Percentiles rank a stretch among this genome's conserved stretches.
Evolutionary conservation across 371 early-diverging fungal genomes (phyloP).

Genomic region (Mortierella sp.): DNA sequence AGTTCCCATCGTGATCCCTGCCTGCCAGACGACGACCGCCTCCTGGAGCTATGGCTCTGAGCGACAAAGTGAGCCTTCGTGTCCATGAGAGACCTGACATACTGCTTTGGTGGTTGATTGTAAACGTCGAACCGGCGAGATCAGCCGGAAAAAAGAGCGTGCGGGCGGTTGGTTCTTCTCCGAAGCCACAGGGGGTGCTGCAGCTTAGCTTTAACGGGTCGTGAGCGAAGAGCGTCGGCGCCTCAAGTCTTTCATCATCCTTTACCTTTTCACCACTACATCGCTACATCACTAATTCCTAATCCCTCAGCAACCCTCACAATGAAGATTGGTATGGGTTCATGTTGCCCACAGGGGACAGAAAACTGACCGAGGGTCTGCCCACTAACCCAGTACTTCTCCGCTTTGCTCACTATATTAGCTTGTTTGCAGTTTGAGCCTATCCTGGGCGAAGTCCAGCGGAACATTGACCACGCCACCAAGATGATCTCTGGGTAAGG

Average conservation of each 20-base stretch:
- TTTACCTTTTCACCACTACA: background rate
- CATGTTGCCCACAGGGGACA: too few species aligned
- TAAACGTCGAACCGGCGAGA: too few species aligned
- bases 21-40: constrained; percentile 68
- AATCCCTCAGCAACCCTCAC: background rate
- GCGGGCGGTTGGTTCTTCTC: too few species aligned
- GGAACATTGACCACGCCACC: constrained; percentile 51
- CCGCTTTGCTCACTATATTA: background rate
- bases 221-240: too few species aligned
- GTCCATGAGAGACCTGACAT: constrained; percentile 30
- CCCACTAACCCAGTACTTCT: too few species aligned
- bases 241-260: too few species aligned
- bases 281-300: constrained; percentile 2
- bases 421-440: constrained; percentile 49
- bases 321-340: constrained; percentile 40
- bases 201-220: too few species aligned
- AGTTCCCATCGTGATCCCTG: constrained; percentile 71
- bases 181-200: too few species aligned
- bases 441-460: constrained; percentile 58
- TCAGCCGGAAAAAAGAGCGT: too few species aligned
- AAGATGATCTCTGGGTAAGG: constrained; percentile 33
- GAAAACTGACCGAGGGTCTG: too few species aligned
- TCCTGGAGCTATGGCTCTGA: constrained; percentile 62
- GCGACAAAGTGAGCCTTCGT: constrained; percentile 39
- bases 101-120: background rate